A percentile compares a stretch with the other conserved stretches of the same genome.
phyloP scores from a whole-genome alignment of 441 rosid genomes.

The Lepidium campestre region DNA sequence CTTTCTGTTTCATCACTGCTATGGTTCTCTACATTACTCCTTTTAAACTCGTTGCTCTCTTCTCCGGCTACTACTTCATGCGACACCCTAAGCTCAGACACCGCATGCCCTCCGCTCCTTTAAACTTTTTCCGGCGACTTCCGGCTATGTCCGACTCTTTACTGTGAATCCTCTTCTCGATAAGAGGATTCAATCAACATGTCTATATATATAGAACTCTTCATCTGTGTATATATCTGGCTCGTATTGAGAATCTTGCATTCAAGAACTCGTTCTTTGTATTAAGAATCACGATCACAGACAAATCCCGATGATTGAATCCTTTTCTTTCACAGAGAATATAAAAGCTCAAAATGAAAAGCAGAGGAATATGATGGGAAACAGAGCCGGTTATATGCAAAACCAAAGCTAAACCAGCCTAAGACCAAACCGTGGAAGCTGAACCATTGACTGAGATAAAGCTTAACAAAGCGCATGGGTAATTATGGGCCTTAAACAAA shows the following conservation, averaged over 20 bases:
- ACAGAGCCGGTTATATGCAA: background rate
- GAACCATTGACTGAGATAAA: background rate
- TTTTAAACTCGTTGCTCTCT: constrained; percentile 58
- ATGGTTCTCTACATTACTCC: constrained; percentile 66
- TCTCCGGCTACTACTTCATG: constrained; percentile 60
- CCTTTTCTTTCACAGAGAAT: background rate
- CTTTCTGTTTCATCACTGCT: constrained; percentile 59
- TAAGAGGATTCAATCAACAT: background rate
- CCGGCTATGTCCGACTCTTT: constrained; percentile 79
- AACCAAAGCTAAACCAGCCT: background rate
- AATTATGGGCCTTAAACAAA: background rate
- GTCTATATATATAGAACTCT: background rate
- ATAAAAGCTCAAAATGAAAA: background rate
- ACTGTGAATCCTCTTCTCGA: constrained; percentile 37
- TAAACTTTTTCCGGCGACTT: constrained; percentile 87
- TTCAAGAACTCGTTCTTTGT: background rate
- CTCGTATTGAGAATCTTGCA: background rate
- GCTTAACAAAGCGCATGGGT: constrained; percentile 12
- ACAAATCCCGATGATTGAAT: background rate
- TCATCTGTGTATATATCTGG: too few relatives aligned
- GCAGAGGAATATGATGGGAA: background rate
- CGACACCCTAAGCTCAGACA: constrained; percentile 83
- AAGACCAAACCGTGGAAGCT: background rate
- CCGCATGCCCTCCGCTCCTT: constrained; percentile 60
- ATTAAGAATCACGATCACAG: background rate